phyloP scores from a whole-genome alignment of 768 basidiomycete genomes.

The Auricularia sp. region DNA sequence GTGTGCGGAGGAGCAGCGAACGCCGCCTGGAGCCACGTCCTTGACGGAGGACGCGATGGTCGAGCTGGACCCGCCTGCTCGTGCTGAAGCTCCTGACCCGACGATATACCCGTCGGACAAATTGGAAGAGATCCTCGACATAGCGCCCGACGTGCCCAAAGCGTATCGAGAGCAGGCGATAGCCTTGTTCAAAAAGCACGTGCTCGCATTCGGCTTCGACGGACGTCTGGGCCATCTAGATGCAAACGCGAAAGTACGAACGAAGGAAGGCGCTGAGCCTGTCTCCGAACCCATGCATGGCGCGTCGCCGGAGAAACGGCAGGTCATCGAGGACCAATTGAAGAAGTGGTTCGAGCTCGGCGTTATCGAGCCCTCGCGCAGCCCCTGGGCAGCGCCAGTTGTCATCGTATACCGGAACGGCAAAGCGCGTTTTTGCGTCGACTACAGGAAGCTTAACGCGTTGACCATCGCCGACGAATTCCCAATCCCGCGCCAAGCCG shows the following conservation, averaged over 20 bases:
- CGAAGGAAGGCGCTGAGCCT: slow-evolving; percentile 15
- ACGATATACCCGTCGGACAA: neutral
- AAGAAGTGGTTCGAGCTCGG: slow-evolving; percentile 25
- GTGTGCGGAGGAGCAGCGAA: neutral
- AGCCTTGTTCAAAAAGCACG: slow-evolving; percentile 11
- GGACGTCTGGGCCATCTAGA: slow-evolving; percentile 22
- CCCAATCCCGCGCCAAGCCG: too few relatives aligned
- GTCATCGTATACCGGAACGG: slow-evolving; percentile 29
- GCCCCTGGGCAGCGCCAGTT: slow-evolving; percentile 27
- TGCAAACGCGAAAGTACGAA: slow-evolving; percentile 16
- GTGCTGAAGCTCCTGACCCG: slow-evolving; percentile 15
- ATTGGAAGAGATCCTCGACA: slow-evolving; percentile 9
- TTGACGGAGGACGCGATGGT: slow-evolving; percentile 18
- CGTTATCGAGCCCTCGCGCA: slow-evolving; percentile 31
- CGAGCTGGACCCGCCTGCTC: slow-evolving; percentile 16
- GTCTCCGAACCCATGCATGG: slow-evolving; percentile 17
- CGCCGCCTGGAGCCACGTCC: slow-evolving; percentile 10
- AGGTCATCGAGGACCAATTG: slow-evolving; percentile 22
- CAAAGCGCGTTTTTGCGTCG: slow-evolving; percentile 29
- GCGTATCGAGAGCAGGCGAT: slow-evolving; percentile 5
- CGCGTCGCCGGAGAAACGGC: slow-evolving; percentile 15
- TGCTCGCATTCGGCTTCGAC: slow-evolving; percentile 22
- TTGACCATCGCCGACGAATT: too few relatives aligned
- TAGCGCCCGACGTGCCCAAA: slow-evolving; percentile 13
- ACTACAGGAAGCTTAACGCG: slow-evolving; percentile 22